Percentiles rank a stretch among this genome's conserved stretches.
These are phyloP conservation scores for Chalciporus sphaerocephalus DNA, from an alignment of 768 basidiomycete species.

Conservation along the genomic window DNA sequence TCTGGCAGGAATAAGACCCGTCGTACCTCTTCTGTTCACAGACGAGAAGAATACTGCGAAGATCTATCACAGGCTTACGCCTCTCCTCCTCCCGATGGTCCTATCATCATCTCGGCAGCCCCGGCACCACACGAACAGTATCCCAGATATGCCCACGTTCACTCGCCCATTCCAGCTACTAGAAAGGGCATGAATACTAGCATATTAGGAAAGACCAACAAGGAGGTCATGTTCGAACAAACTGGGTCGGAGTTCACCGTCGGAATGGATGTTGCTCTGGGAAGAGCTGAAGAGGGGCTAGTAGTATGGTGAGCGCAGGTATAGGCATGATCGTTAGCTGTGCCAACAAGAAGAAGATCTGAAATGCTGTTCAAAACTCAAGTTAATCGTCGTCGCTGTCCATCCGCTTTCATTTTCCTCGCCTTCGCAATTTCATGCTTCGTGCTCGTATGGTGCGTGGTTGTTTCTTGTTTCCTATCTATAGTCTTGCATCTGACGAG, in stretches of 20 bases:
- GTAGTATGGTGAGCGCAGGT: constrained; percentile 25
- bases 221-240: constrained; percentile 26
- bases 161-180: constrained; percentile 12
- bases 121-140: constrained; percentile 19
- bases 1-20: constrained; percentile 7
- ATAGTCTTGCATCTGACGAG: neutral
- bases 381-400: constrained; percentile 18
- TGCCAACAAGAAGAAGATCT: neutral
- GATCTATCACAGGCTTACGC: constrained; percentile 30
- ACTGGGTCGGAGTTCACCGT: constrained; percentile 25
- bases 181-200: constrained; percentile 12
- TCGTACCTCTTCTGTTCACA: constrained; percentile 14
- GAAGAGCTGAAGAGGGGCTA: constrained; percentile 31
- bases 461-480: neutral
- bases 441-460: constrained; percentile 6
- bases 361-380: constrained; percentile 5
- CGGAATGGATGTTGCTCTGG: constrained; percentile 31
- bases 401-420: constrained; percentile 7
- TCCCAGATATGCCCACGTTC: constrained; percentile 29
- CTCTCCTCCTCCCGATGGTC: constrained; percentile 28
- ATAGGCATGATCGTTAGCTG: neutral
- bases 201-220: constrained; percentile 12
- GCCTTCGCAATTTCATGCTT: neutral
- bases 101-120: constrained; percentile 17
- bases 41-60: constrained; percentile 19